phyloP scores from a whole-genome alignment of 495 filamentous ascomycete genomes.

The Rostrohypoxylon terebratum region DNA sequence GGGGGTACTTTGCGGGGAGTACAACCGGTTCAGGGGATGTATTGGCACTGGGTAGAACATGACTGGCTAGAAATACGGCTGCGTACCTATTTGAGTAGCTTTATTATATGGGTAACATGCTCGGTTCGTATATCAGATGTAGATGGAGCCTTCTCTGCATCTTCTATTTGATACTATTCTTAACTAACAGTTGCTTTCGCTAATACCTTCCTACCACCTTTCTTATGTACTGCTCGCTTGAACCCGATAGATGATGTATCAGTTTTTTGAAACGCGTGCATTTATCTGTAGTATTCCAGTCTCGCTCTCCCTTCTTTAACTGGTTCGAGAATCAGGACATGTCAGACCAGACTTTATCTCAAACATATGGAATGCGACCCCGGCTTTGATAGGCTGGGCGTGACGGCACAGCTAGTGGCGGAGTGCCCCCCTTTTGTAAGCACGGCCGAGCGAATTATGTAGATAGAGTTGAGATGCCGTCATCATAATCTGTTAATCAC shows the following conservation, averaged over 20 bases:
- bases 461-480: neutral
- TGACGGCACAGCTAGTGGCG: conserved; percentile 4
- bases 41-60: neutral
- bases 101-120: neutral
- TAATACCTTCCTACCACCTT: neutral
- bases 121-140: neutral
- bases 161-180: neutral
- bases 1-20: conserved; percentile 20
- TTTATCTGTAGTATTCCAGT: neutral
- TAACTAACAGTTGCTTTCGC: neutral
- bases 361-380: neutral
- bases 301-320: neutral
- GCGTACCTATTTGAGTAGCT: neutral
- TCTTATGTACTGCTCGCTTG: neutral
- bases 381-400: neutral
- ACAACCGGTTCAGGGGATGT: conserved; percentile 2
- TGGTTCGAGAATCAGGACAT: neutral
- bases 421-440: neutral
- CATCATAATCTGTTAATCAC: neutral
- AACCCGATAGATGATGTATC: neutral
- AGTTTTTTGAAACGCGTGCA: neutral
- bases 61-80: neutral
- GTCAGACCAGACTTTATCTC: neutral
- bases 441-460: neutral
- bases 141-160: neutral